These are phyloP conservation scores for Pestalotiopsis fici DNA, from an alignment of 2,329 filamentous ascomycete genomes.

Conservation along the genomic window DNA sequence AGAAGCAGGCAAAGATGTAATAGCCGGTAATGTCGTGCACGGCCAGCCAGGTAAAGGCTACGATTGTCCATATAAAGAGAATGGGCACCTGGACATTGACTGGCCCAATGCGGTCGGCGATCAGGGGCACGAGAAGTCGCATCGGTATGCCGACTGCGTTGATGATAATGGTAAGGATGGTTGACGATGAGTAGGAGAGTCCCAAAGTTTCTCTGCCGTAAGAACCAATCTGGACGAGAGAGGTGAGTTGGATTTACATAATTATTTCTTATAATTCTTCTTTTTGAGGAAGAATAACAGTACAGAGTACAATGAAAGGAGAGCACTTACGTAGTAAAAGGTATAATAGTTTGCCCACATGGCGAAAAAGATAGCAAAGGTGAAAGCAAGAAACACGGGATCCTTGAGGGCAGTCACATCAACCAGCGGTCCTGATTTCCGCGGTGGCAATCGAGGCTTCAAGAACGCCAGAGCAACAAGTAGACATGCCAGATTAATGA, in stretches of 20 bases:
- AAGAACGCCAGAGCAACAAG: constrained; percentile 59
- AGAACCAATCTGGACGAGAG: constrained; percentile 28
- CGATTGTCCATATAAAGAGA: constrained; percentile 26
- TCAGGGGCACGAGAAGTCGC: constrained; percentile 35
- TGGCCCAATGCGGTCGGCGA: constrained; percentile 36
- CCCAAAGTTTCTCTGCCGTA: constrained; percentile 32
- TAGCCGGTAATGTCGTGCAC: constrained; percentile 32
- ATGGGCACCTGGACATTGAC: constrained; percentile 35
- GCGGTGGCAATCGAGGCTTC: constrained; percentile 30
- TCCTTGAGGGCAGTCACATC: constrained; percentile 31
- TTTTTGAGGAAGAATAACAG: background rate
- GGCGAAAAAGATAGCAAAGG: constrained; percentile 35
- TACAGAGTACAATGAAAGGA: background rate
- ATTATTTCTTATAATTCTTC: background rate
- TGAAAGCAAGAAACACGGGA: constrained; percentile 32
- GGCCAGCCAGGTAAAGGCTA: constrained; percentile 38
- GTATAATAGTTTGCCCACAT: constrained; percentile 44
- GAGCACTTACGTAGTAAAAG: constrained; percentile 39
- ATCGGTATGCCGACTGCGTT: constrained; percentile 40
- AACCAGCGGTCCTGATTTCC: constrained; percentile 29
- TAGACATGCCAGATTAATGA: constrained; percentile 77
- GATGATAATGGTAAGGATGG: constrained; percentile 38
- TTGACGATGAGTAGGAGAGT: constrained; percentile 33
- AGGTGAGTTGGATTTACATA: constrained; percentile 25
- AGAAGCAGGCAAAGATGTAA: constrained; percentile 36